Percentiles rank a stretch among this genome's conserved stretches.
Conservation (phyloP, 2,329 filamentous ascomycete species). For the Arthrobotrys musiformis region DNA sequence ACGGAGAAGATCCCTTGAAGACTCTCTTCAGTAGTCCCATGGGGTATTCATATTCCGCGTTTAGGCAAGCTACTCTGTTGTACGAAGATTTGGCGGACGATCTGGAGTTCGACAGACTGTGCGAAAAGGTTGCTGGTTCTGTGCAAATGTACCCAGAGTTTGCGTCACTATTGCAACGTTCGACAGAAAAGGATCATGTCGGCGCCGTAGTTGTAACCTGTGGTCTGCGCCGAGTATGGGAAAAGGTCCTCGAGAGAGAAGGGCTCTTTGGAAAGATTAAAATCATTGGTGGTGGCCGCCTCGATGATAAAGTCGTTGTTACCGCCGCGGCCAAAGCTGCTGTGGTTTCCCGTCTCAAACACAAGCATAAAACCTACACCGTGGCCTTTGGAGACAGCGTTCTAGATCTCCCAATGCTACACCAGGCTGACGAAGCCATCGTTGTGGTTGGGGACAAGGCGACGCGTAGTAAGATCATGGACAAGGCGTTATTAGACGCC, state of each 20-base stretch:
- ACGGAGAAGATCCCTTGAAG: constrained; percentile 62
- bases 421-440: constrained; percentile 67
- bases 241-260: constrained; percentile 66
- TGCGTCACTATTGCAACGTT: constrained; percentile 63
- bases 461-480: constrained; percentile 64
- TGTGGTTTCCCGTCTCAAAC: constrained; percentile 64
- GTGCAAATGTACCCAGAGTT: constrained; percentile 65
- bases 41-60: constrained; percentile 68
- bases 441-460: constrained; percentile 68
- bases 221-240: constrained; percentile 69
- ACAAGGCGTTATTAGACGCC: constrained; percentile 62
- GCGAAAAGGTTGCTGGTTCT: constrained; percentile 64
- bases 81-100: constrained; percentile 64
- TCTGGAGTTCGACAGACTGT: constrained; percentile 65
- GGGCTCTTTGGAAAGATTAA: constrained; percentile 64
- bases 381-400: constrained; percentile 70
- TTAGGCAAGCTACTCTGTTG: constrained; percentile 66
- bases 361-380: constrained; percentile 63
- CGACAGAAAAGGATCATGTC: constrained; percentile 61
- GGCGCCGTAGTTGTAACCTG: constrained; percentile 69
- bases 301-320: constrained; percentile 67
- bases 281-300: constrained; percentile 68
- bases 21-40: constrained; percentile 65
- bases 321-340: constrained; percentile 67
- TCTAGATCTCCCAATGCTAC: constrained; percentile 71